Evolutionary conservation across 2,329 filamentous ascomycete species (phyloP), one percentile per base, ranked within the genome.

Genomic region (Sarocladium strictum): DNA sequence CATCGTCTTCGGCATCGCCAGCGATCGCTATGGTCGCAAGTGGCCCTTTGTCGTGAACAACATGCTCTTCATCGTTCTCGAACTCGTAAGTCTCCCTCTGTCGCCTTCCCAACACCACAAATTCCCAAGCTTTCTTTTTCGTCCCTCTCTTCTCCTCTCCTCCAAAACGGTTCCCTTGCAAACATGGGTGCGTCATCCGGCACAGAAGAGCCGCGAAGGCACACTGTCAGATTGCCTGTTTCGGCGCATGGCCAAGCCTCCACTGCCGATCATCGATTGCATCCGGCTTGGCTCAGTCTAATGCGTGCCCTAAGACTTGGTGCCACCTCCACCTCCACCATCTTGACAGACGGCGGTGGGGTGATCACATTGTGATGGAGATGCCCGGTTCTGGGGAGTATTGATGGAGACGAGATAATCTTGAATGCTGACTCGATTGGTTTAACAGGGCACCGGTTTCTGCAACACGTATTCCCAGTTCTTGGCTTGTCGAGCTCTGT

Each of bases 41-140:
- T 89, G 87, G 85, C 87, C 87, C 1, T 90, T 91, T 72, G 77
- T 91, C 14, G 64, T 87, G 56, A 91, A 91, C 70, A 88, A 90
- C 69, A 57, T 89, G 21, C 74, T 92, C 19, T 83, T 92, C 56
- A 85, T 89, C 35, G 66, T 84, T 5, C 75, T 92, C 10, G 87
- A 92, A 67, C 75, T 91, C 62, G 86, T 85, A 63, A 70, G 74
- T 51, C 26, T 17, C 23, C 24, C 23, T n/a, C n/a, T n/a, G n/a
- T n/a, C n/a, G n/a, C n/a, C n/a, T n/a, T n/a, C n/a, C n/a, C n/a
- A n/a, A n/a, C n/a, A n/a, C 41, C 26, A 21, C 37, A 40, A 40
- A 40, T 19, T 7, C 12, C 19, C 12, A 14, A 23, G 14, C 35
- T 38, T 38, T 38, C 35, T 38, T 38, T 23, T 43, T 43, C 23